A percentile compares a stretch with the other conserved stretches of the same genome.
These are phyloP conservation scores for Pseudofabraea citricarpa DNA, from an alignment of 2,329 filamentous ascomycete genomes.

Conservation along the genomic window DNA sequence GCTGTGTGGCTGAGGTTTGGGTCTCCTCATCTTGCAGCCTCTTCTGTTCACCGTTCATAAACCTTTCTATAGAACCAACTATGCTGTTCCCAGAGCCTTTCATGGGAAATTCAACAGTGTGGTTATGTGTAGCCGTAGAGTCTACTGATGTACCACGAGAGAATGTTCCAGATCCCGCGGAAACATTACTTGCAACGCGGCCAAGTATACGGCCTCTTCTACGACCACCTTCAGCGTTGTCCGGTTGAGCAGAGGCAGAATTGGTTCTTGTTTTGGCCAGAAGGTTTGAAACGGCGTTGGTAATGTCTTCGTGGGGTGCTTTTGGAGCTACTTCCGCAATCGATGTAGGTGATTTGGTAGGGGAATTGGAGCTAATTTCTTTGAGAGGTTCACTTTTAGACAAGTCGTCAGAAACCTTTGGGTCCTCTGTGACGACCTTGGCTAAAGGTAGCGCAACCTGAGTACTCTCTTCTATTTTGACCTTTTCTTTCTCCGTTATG, in stretches of 20 bases:
- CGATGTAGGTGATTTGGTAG: conserved; percentile 16
- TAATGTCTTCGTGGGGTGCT: conserved; percentile 17
- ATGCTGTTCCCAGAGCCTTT: conserved; percentile 6
- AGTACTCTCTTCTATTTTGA: neutral
- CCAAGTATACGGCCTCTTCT: conserved; percentile 41
- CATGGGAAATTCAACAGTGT: conserved; percentile 20
- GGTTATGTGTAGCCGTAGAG: conserved; percentile 26
- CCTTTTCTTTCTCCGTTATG: neutral
- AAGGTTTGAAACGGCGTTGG: conserved; percentile 22
- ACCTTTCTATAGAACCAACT: conserved; percentile 17
- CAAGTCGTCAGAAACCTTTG: conserved; percentile 6
- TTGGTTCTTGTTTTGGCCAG: conserved; percentile 25
- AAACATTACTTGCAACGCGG: conserved; percentile 53
- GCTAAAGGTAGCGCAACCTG: neutral
- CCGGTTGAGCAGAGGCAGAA: conserved; percentile 9
- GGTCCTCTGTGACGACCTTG: neutral
- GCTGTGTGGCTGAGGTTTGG: conserved; percentile 22
- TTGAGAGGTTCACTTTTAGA: conserved; percentile 21
- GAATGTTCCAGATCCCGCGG: conserved; percentile 42
- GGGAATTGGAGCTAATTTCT: conserved; percentile 27
- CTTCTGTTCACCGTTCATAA: conserved; percentile 16
- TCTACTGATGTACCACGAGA: conserved; percentile 33
- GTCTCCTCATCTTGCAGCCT: conserved; percentile 10
- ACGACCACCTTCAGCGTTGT: conserved; percentile 11
- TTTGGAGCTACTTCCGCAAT: conserved; percentile 11